Percentiles rank a stretch among this genome's conserved stretches.
phyloP scores from a whole-genome alignment of 1,139 yeast genomes.

The Geotrichum reessii region DNA sequence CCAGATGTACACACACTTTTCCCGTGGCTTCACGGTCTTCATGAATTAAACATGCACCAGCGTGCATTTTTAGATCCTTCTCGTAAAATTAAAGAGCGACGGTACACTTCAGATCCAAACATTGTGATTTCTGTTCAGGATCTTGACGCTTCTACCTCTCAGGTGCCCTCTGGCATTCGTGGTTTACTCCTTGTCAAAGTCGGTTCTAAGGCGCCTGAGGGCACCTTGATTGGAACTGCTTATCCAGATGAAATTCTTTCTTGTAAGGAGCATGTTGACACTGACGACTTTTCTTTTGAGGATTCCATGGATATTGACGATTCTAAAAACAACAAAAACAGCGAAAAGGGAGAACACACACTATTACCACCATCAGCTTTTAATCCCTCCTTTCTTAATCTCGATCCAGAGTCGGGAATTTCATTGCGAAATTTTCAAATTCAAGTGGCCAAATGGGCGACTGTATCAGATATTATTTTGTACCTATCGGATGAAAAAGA shows the following conservation, averaged over 20 bases:
- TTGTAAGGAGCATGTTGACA: conserved; percentile 13
- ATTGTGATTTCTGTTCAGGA: conserved; percentile 6
- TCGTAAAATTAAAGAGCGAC: conserved; percentile 10
- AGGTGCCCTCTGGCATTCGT: conserved; percentile 26
- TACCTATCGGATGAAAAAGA: conserved; percentile 45
- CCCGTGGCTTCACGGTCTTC: conserved; percentile 83
- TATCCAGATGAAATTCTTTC: conserved; percentile 52
- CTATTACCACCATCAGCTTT: conserved; percentile 4
- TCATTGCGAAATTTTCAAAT: conserved; percentile 70
- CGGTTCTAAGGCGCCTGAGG: conserved; percentile 36
- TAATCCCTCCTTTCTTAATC: conserved; percentile 28
- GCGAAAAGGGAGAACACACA: conserved; percentile 21
- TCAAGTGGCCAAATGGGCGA: conserved; percentile 66
- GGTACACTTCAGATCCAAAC: conserved; percentile 7
- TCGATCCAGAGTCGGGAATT: conserved; percentile 58
- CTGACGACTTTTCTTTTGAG: conserved; percentile 16
- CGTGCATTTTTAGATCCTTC: conserved; percentile 31
- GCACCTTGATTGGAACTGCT: conserved; percentile 58
- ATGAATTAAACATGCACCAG: conserved; percentile 34
- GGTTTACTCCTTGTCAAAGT: conserved; percentile 37
- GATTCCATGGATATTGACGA: conserved; percentile 21
- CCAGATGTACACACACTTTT: conserved; percentile 68
- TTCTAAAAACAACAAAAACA: conserved; percentile 20
- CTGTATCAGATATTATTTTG: conserved; percentile 62
- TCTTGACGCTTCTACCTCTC: conserved; percentile 16